phyloP scores from a whole-genome alignment of 768 basidiomycete genomes.

The Zangia roseola region DNA sequence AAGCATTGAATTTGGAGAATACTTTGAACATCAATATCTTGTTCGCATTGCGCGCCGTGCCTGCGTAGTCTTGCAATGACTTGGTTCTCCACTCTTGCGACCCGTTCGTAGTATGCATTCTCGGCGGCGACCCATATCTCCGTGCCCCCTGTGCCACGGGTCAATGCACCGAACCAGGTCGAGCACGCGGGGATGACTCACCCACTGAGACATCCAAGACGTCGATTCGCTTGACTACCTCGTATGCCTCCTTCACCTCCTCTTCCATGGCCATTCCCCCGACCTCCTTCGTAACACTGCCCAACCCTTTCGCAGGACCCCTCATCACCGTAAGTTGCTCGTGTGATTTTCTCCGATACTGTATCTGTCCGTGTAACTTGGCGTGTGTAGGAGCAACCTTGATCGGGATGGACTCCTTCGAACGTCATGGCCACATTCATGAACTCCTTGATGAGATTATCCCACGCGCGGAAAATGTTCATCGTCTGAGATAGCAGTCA shows the following conservation, averaged over 20 bases:
- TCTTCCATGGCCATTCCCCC: slow-evolving; percentile 98
- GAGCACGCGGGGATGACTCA: slow-evolving; percentile 36
- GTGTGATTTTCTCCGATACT: slow-evolving; percentile 94
- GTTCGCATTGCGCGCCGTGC: slow-evolving; percentile 94
- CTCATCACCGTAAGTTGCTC: slow-evolving; percentile 98
- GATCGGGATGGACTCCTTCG: slow-evolving; percentile 94
- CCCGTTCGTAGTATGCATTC: slow-evolving; percentile 96
- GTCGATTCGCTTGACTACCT: slow-evolving; percentile 95
- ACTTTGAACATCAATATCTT: slow-evolving; percentile 99
- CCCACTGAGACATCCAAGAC: slow-evolving; percentile 92
- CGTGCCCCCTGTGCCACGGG: slow-evolving; percentile 68
- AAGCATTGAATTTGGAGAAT: slow-evolving; percentile 96
- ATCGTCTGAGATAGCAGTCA: slow-evolving; percentile 73
- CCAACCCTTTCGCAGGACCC: slow-evolving; percentile 85
- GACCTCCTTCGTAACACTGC: slow-evolving; percentile 68
- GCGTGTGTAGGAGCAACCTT: slow-evolving; percentile 90
- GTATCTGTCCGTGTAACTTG: slow-evolving; percentile 82
- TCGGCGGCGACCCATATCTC: slow-evolving; percentile 98
- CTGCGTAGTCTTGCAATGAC: slow-evolving; percentile 90
- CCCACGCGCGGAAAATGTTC: slow-evolving; percentile 84
- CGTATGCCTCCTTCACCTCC: slow-evolving; percentile 94
- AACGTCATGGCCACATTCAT: slow-evolving; percentile 93
- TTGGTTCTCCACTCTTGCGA: slow-evolving; percentile 96
- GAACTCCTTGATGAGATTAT: slow-evolving; percentile 88
- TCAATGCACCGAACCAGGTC: neutral